Evolutionary conservation across 768 basidiomycete genomes (phyloP), one percentile per base, ranked within the genome.

Genomic region (Suillus alpinus): DNA sequence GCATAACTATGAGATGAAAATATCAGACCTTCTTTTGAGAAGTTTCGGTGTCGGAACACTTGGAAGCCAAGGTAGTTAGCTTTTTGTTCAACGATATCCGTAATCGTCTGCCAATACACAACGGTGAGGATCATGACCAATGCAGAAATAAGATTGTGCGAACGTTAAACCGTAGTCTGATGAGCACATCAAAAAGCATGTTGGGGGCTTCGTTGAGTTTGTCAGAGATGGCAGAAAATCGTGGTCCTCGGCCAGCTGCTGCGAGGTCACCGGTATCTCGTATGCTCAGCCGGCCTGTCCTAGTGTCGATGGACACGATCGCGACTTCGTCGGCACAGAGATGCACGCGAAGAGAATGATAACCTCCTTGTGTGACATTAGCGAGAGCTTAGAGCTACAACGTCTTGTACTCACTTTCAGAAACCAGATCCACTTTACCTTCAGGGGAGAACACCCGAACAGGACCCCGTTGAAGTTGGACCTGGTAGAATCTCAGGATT

Each of bases 11-110:
- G 10, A 49, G 7, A 31, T 51, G 40, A 16, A 47, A 55, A 12
- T 1, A 23, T 66, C 73, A 41, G 29, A 91, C 92, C 91, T 67
- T 88, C 84, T 39, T 71, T 77, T 1, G 79, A 70, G 62, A 95
- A 85, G 65, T 91, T 88, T 39, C 92, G 84, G 29, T 80, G 73
- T 16, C 86, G 84, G 73, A 84, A 89, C 59, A 83, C 86, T 69
- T 86, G 86, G 44, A 94, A 74, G n/a, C 94, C 94, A 10, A 95
- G 83, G 67, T 92, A 89, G 63, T 79, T 84, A n/a, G 89, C 91
- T 68, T 93, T 94, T 71, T 91, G 89, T 71, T 95, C 92, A 10
- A 88, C 84, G 16, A 89, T 80, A 59, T 94, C 91, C 46, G 84
- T 80, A 62, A 95, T 92, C 6, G 92, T 92, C 94, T 95, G 64